A percentile compares a stretch with the other conserved stretches of the same genome.
These are phyloP conservation scores for Boletus patriciae DNA, from an alignment of 768 basidiomycete species.

Conservation along the genomic window DNA sequence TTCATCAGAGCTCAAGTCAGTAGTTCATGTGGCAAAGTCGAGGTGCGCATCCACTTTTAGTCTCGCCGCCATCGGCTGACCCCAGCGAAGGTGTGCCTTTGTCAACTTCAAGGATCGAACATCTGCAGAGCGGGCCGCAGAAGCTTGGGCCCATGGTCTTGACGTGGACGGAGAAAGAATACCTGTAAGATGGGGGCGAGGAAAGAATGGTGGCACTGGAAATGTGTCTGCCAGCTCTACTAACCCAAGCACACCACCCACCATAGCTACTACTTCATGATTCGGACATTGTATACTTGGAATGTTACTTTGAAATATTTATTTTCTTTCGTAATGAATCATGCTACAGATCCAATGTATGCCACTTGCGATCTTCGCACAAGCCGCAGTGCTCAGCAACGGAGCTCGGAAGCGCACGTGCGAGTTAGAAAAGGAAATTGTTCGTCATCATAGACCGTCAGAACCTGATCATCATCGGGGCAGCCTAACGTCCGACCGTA, in stretches of 20 bases:
- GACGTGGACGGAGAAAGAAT: conserved; percentile 78
- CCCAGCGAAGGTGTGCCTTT: conserved; percentile 76
- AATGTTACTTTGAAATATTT: background rate
- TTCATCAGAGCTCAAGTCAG: conserved; percentile 70
- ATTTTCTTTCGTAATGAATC: background rate
- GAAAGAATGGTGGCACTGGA: conserved; percentile 43
- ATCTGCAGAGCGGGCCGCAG: conserved; percentile 85
- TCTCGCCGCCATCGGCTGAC: background rate
- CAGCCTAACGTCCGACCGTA: too few relatives aligned
- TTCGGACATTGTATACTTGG: background rate
- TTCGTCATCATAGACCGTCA: too few relatives aligned
- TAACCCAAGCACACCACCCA: conserved; percentile 2
- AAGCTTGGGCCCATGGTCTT: conserved; percentile 87
- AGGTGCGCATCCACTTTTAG: conserved; percentile 41
- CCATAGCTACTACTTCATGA: conserved; percentile 13
- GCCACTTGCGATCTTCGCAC: background rate
- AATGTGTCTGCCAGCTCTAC: conserved; percentile 33
- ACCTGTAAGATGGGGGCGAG: conserved; percentile 86
- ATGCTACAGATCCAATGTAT: background rate
- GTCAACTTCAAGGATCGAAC: conserved; percentile 85
- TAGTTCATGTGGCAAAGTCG: conserved; percentile 84
- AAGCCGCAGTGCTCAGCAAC: background rate
- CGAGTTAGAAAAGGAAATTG: conserved; percentile 39
- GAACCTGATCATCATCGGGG: too few relatives aligned
- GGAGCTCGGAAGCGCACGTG: conserved; percentile 42